Evolutionary conservation across 2,329 filamentous ascomycete genomes (phyloP).

Genomic region (Chaetomiaceae sp.): DNA sequence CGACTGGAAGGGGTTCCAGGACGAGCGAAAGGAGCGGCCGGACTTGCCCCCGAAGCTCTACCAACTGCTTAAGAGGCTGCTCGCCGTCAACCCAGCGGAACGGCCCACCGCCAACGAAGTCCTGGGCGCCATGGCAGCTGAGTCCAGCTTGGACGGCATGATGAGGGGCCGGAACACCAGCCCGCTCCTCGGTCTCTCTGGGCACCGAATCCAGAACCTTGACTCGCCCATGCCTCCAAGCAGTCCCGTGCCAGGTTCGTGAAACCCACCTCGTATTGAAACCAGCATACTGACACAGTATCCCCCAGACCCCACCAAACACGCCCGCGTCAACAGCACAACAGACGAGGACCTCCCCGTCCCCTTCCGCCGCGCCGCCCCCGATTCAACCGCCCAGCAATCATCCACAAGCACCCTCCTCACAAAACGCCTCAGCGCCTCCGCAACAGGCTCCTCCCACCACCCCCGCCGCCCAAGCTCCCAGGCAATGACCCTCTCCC

Average conservation of each 20-base stretch:
- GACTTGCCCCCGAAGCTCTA: slow-evolving; percentile 87
- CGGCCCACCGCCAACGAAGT: slow-evolving; percentile 86
- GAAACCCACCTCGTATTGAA: slow-evolving; percentile 13
- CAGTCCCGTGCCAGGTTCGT: slow-evolving; percentile 45
- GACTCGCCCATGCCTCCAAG: slow-evolving; percentile 49
- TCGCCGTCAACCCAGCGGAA: slow-evolving; percentile 71
- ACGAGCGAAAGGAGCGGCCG: slow-evolving; percentile 66
- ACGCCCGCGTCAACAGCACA: slow-evolving; percentile 30
- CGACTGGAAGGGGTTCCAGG: slow-evolving; percentile 81
- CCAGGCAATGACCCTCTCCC: slow-evolving; percentile 25
- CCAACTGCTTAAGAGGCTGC: slow-evolving; percentile 71
- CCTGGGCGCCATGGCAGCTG: slow-evolving; percentile 68
- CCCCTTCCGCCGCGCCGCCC: slow-evolving; percentile 25
- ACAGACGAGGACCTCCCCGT: slow-evolving; percentile 31
- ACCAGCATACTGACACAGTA: slow-evolving; percentile 8
- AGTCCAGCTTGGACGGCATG: slow-evolving; percentile 47
- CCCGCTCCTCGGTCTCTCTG: slow-evolving; percentile 35
- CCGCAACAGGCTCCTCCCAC: slow-evolving; percentile 24
- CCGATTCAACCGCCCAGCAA: slow-evolving; percentile 31
- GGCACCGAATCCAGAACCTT: slow-evolving; percentile 50
- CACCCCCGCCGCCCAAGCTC: slow-evolving; percentile 24
- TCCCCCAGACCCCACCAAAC: slow-evolving; percentile 33
- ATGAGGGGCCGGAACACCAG: slow-evolving; percentile 34
- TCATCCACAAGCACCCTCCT: slow-evolving; percentile 31
- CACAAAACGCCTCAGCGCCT: slow-evolving; percentile 2